Conservation (phyloP, 768 basidiomycete species). For the Collybiopsis confluens region DNA sequence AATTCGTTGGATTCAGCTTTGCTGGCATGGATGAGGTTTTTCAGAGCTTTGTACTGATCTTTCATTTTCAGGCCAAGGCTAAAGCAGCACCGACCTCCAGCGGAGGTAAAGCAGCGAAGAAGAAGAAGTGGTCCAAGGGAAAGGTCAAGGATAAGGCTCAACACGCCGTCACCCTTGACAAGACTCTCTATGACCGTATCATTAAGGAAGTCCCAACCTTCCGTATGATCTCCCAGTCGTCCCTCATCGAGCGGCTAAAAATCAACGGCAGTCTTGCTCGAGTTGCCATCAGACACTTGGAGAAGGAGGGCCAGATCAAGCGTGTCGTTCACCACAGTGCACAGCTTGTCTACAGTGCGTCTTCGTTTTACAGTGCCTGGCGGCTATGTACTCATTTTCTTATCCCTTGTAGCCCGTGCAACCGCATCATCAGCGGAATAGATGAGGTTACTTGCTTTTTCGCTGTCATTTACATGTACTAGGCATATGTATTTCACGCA, state of each 20-base stretch:
- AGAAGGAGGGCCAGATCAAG: conserved; percentile 94
- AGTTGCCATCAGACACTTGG: conserved; percentile 84
- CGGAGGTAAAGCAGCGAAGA: conserved; percentile 90
- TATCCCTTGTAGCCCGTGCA: conserved; percentile 43
- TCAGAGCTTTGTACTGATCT: conserved; percentile 17
- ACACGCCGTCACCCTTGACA: conserved; percentile 94
- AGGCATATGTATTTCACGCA: conserved; percentile 10
- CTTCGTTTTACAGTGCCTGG: neutral
- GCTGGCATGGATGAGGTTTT: conserved; percentile 30
- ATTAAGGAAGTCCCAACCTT: conserved; percentile 98
- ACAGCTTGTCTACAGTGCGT: conserved; percentile 95
- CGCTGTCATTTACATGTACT: conserved; percentile 21
- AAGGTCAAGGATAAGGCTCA: conserved; percentile 99
- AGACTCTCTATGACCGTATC: conserved; percentile 88
- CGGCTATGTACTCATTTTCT: conserved; percentile 1
- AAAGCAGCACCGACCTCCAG: conserved; percentile 68
- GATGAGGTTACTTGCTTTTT: conserved; percentile 12
- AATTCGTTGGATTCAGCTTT: conserved; percentile 34
- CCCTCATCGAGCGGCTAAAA: conserved; percentile 98
- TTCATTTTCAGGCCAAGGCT: conserved; percentile 54
- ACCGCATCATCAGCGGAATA: conserved; percentile 48
- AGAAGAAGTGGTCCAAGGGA: conserved; percentile 99
- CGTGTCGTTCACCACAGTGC: conserved; percentile 92
- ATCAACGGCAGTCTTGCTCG: conserved; percentile 94
- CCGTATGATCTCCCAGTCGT: conserved; percentile 96